Evolutionary conservation across 208 protist species (phyloP).

Genomic region (Trypanosoma scelopori): DNA sequence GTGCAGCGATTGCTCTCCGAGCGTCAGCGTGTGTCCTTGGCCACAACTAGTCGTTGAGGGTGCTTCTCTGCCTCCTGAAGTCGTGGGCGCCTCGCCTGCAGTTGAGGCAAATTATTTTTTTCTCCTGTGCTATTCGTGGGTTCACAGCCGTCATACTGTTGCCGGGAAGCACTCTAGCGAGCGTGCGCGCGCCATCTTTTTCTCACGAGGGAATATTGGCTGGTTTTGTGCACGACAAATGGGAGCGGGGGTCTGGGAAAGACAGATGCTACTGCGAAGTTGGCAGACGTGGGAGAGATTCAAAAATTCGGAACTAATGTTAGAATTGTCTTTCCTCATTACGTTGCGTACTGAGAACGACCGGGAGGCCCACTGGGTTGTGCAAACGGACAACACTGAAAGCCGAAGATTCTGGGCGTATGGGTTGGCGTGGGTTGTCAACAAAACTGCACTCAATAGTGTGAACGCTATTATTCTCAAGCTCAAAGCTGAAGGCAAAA

Average conservation of each 20-base stretch:
- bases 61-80: conserved; percentile 16
- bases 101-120: conserved; percentile 21
- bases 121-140: conserved; percentile 18
- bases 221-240: conserved; percentile 14
- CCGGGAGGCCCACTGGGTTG: conserved; percentile 6
- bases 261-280: conserved; percentile 4
- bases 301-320: background rate
- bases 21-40: background rate
- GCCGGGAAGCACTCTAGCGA: conserved; percentile 2
- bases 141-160: conserved; percentile 9
- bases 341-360: background rate
- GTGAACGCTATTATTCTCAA: conserved; percentile 10
- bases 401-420: conserved; percentile 22
- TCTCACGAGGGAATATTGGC: conserved; percentile 22
- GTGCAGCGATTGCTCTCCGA: conserved; percentile 8
- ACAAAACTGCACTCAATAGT: conserved; percentile 14
- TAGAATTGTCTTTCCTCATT: conserved; percentile 14
- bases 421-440: conserved; percentile 25
- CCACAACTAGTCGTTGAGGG: conserved; percentile 6
- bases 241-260: background rate
- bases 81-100: conserved; percentile 12
- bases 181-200: conserved; percentile 25
- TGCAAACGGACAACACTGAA: conserved; percentile 25
- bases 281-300: conserved; percentile 7
- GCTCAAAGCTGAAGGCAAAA: conserved; percentile 8